Percentiles rank a stretch among this genome's conserved stretches.
Evolutionary conservation across 1,284 basidiomycete genomes (phyloP).

Genomic region (Leccinum fuscescens): DNA sequence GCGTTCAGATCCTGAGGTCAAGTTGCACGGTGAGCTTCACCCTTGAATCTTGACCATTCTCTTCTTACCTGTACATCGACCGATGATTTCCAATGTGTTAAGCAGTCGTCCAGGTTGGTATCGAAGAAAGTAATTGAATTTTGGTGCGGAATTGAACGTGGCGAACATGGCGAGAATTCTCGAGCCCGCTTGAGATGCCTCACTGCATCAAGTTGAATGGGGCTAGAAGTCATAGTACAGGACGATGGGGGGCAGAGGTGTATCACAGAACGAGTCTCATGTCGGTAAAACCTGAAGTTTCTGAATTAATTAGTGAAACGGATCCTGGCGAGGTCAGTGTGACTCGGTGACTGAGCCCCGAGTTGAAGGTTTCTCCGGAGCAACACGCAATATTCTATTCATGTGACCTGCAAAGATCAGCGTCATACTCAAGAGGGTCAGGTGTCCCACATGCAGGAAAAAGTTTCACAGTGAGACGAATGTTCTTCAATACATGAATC

Average conservation of each 20-base stretch:
- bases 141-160: not conserved
- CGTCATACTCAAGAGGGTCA: not conserved
- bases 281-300: not conserved
- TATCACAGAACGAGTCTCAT: not conserved
- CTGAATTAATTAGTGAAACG: too few relatives aligned
- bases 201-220: not conserved
- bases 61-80: not conserved
- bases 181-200: not conserved
- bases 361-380: too few relatives aligned
- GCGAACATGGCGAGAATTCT: not conserved
- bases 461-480: not conserved
- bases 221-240: not conserved
- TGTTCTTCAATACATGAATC: not conserved
- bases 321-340: too few relatives aligned
- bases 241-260: not conserved
- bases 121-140: not conserved
- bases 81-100: not conserved
- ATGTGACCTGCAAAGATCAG: not conserved
- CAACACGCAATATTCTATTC: not conserved
- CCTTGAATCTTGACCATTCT: not conserved
- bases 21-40: not conserved
- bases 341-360: not conserved
- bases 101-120: not conserved
- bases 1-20: not conserved
- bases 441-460: not conserved